Evolutionary conservation across 78 protist species (phyloP), one percentile per base, ranked within the genome.

Genomic region (Dictyostelium purpureum): DNA sequence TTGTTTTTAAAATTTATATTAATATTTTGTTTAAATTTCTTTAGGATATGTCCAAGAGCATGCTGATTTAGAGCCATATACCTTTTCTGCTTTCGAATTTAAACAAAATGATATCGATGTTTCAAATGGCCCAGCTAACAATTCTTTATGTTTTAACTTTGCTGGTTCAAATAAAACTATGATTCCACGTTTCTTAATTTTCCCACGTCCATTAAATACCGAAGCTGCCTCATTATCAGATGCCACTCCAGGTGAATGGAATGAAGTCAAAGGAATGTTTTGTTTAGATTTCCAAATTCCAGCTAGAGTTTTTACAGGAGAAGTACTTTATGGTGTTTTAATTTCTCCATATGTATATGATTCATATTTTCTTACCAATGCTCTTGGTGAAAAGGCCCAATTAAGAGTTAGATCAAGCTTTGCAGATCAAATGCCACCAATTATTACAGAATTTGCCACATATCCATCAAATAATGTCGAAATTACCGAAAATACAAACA

Each of bases 381-480:
- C 37, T 19, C 0, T 40, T n/a, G 76, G 76, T 40, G 16, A 18
- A 10, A 2, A 12, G 4, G 33, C 83, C 6, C 26, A 0, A 57
- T 59, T 77, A 28, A 59, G 70, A 35, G 83, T 77, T 54, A 57
- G 18, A 2, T 73, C 79, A 37, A n/a, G 10, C 9, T 24, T 16
- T 76, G 63, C 45, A 1, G 81, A 76, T 54, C 47, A 35, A 37
- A 76, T 76, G 81, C 81, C 81, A 28, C 81, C 81, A 28, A 9
- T 76, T 6, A 24, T 76, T 37, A 33, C 81, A 7, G 63, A 28
- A 31, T 52, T 37, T 19, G 16, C 37, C 10, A 4, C 79, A 2
- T 73, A 45, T 28, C 61, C 79, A 31, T 40, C 79, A 0, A 16
- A 16, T 26, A 10, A 0, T 47, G 40, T 47, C 12, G 0, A 10